Evolutionary conservation across 169 alveolate species (phyloP).

Genomic region (Haemoproteus tartakovskyi): DNA sequence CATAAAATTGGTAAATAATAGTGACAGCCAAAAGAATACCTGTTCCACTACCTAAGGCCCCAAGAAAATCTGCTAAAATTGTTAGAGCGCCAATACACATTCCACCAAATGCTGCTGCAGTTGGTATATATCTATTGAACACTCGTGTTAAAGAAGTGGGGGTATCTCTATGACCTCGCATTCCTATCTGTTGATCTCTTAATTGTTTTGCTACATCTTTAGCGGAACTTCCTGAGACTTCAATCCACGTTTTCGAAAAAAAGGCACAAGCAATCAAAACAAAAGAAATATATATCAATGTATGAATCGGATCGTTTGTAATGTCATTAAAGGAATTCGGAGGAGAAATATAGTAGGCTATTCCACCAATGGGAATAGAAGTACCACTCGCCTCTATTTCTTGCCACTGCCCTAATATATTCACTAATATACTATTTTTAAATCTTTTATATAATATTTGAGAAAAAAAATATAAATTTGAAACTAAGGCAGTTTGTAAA

Average conservation of each 20-base stretch:
- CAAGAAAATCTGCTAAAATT: slow-evolving; percentile 98
- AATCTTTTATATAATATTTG: slow-evolving; percentile 97
- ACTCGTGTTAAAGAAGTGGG: slow-evolving; percentile 80
- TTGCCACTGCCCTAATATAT: slow-evolving; percentile 95
- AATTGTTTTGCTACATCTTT: slow-evolving; percentile 99
- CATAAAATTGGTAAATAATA: slow-evolving; percentile 98
- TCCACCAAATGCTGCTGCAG: slow-evolving; percentile 99
- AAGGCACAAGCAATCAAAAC: slow-evolving; percentile 97
- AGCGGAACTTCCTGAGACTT: slow-evolving; percentile 98
- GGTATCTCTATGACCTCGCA: slow-evolving; percentile 83
- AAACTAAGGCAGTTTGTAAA: slow-evolving; percentile 96
- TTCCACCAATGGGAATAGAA: slow-evolving; percentile 99
- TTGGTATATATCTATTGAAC: slow-evolving; percentile 93
- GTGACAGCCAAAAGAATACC: slow-evolving; percentile 98
- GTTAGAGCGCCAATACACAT: slow-evolving; percentile 99
- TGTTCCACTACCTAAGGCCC: slow-evolving; percentile 99
- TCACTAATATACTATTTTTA: slow-evolving; percentile 92
- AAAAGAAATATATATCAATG: slow-evolving; percentile 95
- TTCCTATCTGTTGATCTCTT: slow-evolving; percentile 93
- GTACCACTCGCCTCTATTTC: slow-evolving; percentile 93
- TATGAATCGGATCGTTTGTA: slow-evolving; percentile 96
- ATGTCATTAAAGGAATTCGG: slow-evolving; percentile 91
- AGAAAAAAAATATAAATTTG: slow-evolving; percentile 98
- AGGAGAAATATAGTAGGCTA: slow-evolving; percentile 98
- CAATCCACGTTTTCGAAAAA: slow-evolving; percentile 99